phyloP scores from a whole-genome alignment of 129 eudicot genomes.

The Chrysanthemum lavandulifolium region DNA sequence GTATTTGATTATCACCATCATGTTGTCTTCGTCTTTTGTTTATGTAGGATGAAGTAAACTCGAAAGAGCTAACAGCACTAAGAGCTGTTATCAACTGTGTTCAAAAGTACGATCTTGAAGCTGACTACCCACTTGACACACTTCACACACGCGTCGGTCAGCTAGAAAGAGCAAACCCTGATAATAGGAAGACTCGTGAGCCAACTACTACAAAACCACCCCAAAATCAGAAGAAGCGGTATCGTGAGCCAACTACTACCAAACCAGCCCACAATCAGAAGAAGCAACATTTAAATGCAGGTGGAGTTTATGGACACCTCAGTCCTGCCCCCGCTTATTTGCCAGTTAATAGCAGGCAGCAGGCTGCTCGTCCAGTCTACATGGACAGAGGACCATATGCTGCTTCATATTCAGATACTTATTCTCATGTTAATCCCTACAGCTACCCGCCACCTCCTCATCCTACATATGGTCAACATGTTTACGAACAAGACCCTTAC shows the following conservation, averaged over 20 bases:
- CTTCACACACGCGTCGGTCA: conserved; percentile 47
- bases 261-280: conserved; percentile 24
- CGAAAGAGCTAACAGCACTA: conserved; percentile 50
- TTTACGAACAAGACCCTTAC: conserved; percentile 36
- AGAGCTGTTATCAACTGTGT: conserved; percentile 46
- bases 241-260: conserved; percentile 13
- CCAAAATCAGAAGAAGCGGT: conserved; percentile 29
- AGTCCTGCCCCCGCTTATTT: conserved; percentile 22
- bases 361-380: conserved; percentile 20
- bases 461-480: conserved; percentile 34
- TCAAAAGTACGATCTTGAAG: conserved; percentile 46
- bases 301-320: conserved; percentile 28
- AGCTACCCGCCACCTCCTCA: conserved; percentile 30
- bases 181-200: conserved; percentile 30
- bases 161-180: conserved; percentile 43
- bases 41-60: conserved; percentile 43
- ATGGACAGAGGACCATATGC: conserved; percentile 38
- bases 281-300: conserved; percentile 42
- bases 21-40: not conserved
- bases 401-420: conserved; percentile 22
- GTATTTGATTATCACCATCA: not conserved
- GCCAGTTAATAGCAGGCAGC: conserved; percentile 28
- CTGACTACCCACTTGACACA: conserved; percentile 59
- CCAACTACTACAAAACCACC: conserved; percentile 27
- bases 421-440: conserved; percentile 29